Evolutionary conservation across 2,329 filamentous ascomycete species (phyloP).

Genomic region (Xylaria sp.): DNA sequence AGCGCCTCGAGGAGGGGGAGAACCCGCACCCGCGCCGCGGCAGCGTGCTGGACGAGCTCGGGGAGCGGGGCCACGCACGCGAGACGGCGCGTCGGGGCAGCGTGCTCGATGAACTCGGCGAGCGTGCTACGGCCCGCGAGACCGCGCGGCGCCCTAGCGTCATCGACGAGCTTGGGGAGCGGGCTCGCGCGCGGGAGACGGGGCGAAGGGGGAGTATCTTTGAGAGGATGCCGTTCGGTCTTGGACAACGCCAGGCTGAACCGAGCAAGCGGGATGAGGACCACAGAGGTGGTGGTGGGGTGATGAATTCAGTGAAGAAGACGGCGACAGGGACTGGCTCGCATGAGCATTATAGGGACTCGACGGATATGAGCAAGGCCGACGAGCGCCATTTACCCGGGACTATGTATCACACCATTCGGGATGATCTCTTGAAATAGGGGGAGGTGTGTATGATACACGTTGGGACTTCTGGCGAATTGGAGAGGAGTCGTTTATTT

Average conservation of each 20-base stretch:
- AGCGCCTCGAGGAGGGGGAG: conserved; percentile 6
- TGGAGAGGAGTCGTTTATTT: not conserved
- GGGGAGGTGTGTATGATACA: not conserved
- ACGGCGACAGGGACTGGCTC: not conserved
- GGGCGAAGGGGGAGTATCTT: not conserved
- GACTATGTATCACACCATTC: conserved; percentile 23
- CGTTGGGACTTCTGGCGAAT: not conserved
- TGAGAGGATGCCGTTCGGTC: not conserved
- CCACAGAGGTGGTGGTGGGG: not conserved
- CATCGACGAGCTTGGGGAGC: conserved; percentile 9
- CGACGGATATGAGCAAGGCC: conserved; percentile 10
- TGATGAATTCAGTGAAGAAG: conserved; percentile 11
- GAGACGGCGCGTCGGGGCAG: not conserved
- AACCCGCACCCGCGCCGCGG: conserved; percentile 5
- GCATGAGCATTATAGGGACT: conserved; percentile 24
- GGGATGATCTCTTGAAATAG: conserved; percentile 31
- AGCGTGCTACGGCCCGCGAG: not conserved
- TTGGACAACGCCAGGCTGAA: not conserved
- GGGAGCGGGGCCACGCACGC: not conserved
- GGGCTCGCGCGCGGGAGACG: not conserved
- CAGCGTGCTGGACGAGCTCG: conserved; percentile 23
- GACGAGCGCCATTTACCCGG: conserved; percentile 26
- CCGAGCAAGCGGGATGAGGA: not conserved
- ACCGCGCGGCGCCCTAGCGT: not conserved
- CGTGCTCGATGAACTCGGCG: conserved; percentile 6